Percentiles rank a stretch among this genome's conserved stretches.
These are phyloP conservation scores for Phytophthora multivora DNA, from an alignment of 352 stramenopile genomes.

Conservation along the genomic window DNA sequence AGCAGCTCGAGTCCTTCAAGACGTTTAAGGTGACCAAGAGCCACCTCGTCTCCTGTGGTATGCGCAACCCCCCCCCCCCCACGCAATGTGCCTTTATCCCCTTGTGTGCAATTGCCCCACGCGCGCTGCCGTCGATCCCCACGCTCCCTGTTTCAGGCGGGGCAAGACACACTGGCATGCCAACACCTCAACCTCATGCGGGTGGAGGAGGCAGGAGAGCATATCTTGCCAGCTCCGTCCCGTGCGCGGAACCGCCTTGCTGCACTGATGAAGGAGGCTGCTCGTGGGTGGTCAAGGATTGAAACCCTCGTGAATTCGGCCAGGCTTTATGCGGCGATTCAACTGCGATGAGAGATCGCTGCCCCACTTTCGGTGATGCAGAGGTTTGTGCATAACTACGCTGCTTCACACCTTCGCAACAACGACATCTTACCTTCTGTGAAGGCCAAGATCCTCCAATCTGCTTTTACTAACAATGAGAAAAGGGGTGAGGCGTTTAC, in stretches of 20 bases:
- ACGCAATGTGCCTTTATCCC: conserved; percentile 4
- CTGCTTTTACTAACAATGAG: background rate
- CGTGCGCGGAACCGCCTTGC: background rate
- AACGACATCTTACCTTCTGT: background rate
- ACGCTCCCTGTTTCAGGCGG: conserved; percentile 1
- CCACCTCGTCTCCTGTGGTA: background rate
- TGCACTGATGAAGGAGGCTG: background rate
- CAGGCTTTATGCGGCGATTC: background rate
- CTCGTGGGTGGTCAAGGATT: conserved; percentile 13
- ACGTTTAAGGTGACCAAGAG: conserved; percentile 7
- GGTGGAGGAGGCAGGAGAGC: background rate
- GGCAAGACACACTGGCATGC: background rate
- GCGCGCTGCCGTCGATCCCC: background rate
- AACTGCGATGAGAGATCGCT: background rate
- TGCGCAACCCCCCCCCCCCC: background rate
- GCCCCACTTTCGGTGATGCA: background rate
- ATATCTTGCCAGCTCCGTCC: background rate
- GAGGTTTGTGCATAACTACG: conserved; percentile 16
- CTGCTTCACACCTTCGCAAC: background rate
- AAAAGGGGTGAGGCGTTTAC: background rate
- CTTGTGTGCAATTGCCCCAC: background rate
- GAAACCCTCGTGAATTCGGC: background rate
- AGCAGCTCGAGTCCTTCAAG: conserved; percentile 17
- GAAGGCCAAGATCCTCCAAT: conserved; percentile 1
- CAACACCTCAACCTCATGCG: background rate